A percentile compares a stretch with the other conserved stretches of the same genome.
Conservation (phyloP, 2,329 filamentous ascomycete species). For the Ascochyta lentis region DNA sequence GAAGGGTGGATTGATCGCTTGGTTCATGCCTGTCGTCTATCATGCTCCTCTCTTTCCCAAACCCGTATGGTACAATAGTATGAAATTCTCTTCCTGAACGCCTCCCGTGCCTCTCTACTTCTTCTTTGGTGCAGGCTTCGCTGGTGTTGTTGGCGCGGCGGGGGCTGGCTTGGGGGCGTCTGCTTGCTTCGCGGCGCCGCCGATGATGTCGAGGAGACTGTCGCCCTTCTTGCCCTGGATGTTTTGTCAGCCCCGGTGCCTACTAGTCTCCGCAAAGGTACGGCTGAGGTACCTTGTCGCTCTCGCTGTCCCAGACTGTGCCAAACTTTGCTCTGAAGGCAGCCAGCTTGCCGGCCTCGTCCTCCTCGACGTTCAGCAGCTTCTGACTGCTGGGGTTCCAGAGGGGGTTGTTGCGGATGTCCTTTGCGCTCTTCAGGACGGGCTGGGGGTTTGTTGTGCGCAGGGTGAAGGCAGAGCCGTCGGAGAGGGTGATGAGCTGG, state of each 20-base stretch:
- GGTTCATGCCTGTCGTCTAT: too few species aligned
- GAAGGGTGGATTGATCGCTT: too few species aligned
- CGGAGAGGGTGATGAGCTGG: constrained; percentile 90
- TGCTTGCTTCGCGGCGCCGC: constrained; percentile 30
- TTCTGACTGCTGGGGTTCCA: constrained; percentile 89
- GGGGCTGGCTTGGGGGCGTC: constrained; percentile 25
- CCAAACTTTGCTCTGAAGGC: constrained; percentile 88
- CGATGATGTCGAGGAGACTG: constrained; percentile 43
- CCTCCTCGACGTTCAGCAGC: constrained; percentile 86
- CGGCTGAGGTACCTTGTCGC: constrained; percentile 12
- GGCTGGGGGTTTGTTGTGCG: constrained; percentile 76
- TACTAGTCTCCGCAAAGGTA: not conserved
- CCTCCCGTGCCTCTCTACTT: not conserved
- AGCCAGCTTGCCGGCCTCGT: constrained; percentile 88
- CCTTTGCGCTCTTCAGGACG: constrained; percentile 72
- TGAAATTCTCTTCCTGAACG: not conserved
- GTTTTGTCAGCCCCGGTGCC: not conserved
- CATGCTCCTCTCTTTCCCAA: not conserved
- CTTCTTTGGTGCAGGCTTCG: constrained; percentile 16
- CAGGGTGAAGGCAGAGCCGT: constrained; percentile 83
- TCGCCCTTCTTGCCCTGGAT: constrained; percentile 30
- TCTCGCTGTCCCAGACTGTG: constrained; percentile 73
- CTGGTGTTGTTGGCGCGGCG: constrained; percentile 21
- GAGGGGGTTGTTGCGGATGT: constrained; percentile 84
- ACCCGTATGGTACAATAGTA: not conserved